These are phyloP conservation scores for Brettanomyces bruxellensis DNA, from an alignment of 805 yeast species.

Conservation along the genomic window DNA sequence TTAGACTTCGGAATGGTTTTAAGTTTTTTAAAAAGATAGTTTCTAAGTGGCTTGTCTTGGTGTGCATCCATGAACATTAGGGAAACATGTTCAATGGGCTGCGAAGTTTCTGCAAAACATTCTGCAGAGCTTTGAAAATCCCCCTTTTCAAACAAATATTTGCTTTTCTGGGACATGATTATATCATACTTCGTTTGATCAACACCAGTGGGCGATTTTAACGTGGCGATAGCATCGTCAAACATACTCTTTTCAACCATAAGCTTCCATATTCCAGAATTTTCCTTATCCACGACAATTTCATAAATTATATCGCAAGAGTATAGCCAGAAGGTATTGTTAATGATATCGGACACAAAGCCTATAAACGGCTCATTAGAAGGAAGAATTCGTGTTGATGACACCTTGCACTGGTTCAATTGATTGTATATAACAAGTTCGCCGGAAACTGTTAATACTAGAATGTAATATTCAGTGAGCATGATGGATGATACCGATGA, in stretches of 20 bases:
- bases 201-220: slow-evolving; percentile 21
- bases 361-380: slow-evolving; percentile 33
- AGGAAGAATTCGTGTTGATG: slow-evolving; percentile 22
- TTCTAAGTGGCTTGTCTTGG: slow-evolving; percentile 34
- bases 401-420: slow-evolving; percentile 38
- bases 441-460: slow-evolving; percentile 34
- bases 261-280: slow-evolving; percentile 65
- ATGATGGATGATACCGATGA: slow-evolving; percentile 27
- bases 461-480: slow-evolving; percentile 46
- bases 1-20: slow-evolving; percentile 19
- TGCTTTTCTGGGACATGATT: slow-evolving; percentile 48
- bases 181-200: slow-evolving; percentile 35
- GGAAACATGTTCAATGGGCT: slow-evolving; percentile 63
- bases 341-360: slow-evolving; percentile 37
- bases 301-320: slow-evolving; percentile 59
- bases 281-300: slow-evolving; percentile 59
- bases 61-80: slow-evolving; percentile 39
- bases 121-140: slow-evolving; percentile 37
- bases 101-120: slow-evolving; percentile 52
- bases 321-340: slow-evolving; percentile 69
- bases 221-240: slow-evolving; percentile 53
- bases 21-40: slow-evolving; percentile 38
- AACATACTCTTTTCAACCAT: slow-evolving; percentile 43
- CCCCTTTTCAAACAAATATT: slow-evolving; percentile 27
- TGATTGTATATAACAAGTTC: slow-evolving; percentile 39